phyloP scores from a whole-genome alignment of 1,284 basidiomycete genomes.

The Malassezia caprae region DNA sequence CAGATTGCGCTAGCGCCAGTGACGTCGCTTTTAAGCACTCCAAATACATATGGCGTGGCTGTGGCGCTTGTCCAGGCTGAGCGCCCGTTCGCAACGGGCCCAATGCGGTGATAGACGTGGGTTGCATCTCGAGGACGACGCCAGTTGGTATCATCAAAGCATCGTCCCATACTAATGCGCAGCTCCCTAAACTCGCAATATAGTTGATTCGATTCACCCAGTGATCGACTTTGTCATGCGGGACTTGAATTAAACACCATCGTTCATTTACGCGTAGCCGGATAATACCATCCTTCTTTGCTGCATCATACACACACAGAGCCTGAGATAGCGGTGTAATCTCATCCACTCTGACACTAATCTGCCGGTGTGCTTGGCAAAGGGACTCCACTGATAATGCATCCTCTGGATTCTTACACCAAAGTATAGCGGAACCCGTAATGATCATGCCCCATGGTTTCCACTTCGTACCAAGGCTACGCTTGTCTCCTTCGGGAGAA shows the following conservation, averaged over 20 bases:
- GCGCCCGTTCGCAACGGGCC: constrained; percentile 1
- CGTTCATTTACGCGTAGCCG: neutral
- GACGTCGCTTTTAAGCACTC: neutral
- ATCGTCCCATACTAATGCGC: constrained; percentile 5
- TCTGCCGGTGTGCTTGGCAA: neutral
- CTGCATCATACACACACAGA: neutral
- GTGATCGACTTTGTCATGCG: too few relatives aligned
- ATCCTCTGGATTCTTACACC: constrained; percentile 64
- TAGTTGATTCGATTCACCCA: constrained; percentile 10
- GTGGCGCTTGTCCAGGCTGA: neutral
- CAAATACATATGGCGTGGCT: neutral
- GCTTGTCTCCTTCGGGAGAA: neutral
- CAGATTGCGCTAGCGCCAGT: neutral
- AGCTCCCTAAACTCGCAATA: neutral
- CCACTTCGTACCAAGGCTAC: constrained; percentile 53
- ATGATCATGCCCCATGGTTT: constrained; percentile 72
- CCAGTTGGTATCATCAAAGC: neutral
- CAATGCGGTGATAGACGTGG: neutral
- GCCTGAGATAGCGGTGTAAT: neutral
- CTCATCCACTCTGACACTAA: neutral
- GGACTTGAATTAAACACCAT: neutral
- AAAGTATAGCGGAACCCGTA: constrained; percentile 78
- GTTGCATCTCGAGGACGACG: neutral
- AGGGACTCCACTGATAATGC: neutral
- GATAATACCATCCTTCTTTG: neutral